phyloP scores from a whole-genome alignment of 306 rosid species.

The Cucurbita pepo region DNA sequence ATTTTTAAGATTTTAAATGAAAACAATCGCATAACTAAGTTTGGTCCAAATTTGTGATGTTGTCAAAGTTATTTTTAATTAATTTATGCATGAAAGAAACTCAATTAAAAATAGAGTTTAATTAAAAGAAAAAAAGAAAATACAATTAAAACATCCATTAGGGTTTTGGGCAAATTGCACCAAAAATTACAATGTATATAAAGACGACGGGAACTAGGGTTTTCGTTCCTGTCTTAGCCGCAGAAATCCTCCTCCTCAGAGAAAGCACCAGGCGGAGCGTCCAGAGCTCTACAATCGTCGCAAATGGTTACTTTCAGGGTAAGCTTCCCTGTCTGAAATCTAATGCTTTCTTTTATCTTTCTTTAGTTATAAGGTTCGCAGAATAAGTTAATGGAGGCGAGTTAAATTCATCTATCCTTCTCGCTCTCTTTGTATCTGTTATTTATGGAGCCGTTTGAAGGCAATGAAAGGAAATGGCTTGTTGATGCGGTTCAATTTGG shows the following conservation, averaged over 20 bases:
- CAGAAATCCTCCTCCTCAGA: not conserved
- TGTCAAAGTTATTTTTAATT: too few species aligned
- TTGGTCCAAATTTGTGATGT: too few species aligned
- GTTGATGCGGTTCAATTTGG: too few species aligned
- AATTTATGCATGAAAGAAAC: too few species aligned
- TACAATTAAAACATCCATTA: not conserved
- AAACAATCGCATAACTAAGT: too few species aligned
- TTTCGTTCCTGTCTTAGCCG: not conserved
- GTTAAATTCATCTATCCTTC: not conserved
- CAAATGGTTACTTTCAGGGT: slow-evolving; percentile 3
- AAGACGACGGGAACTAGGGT: not conserved
- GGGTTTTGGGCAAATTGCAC: not conserved
- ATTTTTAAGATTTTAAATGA: too few species aligned
- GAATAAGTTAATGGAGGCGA: not conserved
- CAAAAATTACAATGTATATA: not conserved
- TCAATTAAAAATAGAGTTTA: too few species aligned
- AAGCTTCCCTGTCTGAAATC: not conserved
- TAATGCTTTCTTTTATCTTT: not conserved
- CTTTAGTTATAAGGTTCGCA: not conserved
- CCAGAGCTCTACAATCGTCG: not conserved
- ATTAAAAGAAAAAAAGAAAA: too few species aligned
- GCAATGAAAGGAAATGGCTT: not conserved
- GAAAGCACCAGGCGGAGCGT: not conserved
- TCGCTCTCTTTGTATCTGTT: not conserved
- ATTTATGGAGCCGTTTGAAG: not conserved